A percentile compares a stretch with the other conserved stretches of the same genome.
Evolutionary conservation across 495 filamentous ascomycete species (phyloP).

Genomic region (Haplographium delicatum): DNA sequence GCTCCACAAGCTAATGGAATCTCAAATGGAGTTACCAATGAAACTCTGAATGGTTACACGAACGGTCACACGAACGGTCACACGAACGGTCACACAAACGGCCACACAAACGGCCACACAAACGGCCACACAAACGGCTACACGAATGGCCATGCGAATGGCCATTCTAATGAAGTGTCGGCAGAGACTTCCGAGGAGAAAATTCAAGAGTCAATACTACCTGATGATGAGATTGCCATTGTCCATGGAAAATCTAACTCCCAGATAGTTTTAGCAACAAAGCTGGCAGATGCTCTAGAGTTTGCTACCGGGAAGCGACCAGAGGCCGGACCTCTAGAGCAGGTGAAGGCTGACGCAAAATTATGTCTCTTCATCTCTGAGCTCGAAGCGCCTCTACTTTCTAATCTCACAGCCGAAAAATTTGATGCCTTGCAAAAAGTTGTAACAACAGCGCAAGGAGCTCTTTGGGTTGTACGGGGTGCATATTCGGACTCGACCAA

Average conservation of each 20-base stretch:
- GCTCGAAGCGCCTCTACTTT: constrained; percentile 26
- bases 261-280: constrained; percentile 31
- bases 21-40: constrained; percentile 7
- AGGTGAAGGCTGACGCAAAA: constrained; percentile 5
- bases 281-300: neutral
- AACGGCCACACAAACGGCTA: no score
- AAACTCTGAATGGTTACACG: no score
- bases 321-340: neutral
- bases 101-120: no score
- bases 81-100: no score
- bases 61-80: constrained; percentile 5
- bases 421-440: constrained; percentile 34
- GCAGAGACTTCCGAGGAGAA: no score
- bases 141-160: neutral
- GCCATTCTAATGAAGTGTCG: no score
- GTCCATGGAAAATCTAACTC: constrained; percentile 33
- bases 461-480: constrained; percentile 21
- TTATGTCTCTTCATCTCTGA: constrained; percentile 26
- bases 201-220: no score
- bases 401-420: constrained; percentile 29
- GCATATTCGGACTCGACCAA: constrained; percentile 13
- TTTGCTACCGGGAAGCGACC: neutral
- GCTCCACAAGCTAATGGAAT: no score
- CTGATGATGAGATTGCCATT: constrained; percentile 31
- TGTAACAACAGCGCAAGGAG: constrained; percentile 27